Base-by-base conservation (phyloP, 306 rosid species). In the Cajanus cajan region DNA sequence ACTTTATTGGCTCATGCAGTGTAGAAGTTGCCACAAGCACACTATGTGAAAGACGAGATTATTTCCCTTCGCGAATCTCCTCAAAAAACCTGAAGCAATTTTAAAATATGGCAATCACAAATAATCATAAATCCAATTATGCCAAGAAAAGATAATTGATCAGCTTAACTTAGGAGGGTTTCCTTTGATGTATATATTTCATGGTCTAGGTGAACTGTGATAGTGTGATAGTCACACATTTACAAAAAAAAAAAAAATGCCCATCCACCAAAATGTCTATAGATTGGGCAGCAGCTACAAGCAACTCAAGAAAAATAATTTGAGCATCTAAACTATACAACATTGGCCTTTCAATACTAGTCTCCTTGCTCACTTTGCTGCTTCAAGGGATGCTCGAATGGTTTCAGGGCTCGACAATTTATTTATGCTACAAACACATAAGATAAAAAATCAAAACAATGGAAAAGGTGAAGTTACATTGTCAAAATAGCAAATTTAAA, bases 301-400 rank as follows among this genome's bases (percentile, higher is more conserved):
- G 21, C 16, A 61, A 61, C 37, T 31, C 12, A 48, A 43, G 19
- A 15, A 16, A 70, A 44, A 54, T 45, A 24, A 55, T 54, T 57
- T 16, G 25, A 67, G 52, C 19, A 77, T 81, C 54, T 55, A 59
- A 40, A 73, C 61, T 12, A 28, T 22, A 58, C 66, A 59, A 0
- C 21, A 59, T 6, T 18, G 18, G 66, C 67, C 73, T 19, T n/a
- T n/a, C n/a, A n/a, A n/a, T n/a, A n/a, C n/a, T n/a, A n/a, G 11
- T 45, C 57, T 7, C 13, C 57, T 24, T 58, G 78, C 52, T 89
- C 86, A 86, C 57, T 82, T 91, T 84, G 97, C 96, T 84, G 84
- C 93, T 85, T 82, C 86, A 68, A 93, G 98, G 43, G 84, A 75
- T 28, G 91, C 50, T 0, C 92, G 84, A 13, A 90, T 12, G 45